A percentile compares a stretch with the other conserved stretches of the same genome.
Evolutionary conservation across 768 basidiomycete species (phyloP).

Genomic region (Trametes meyenii): DNA sequence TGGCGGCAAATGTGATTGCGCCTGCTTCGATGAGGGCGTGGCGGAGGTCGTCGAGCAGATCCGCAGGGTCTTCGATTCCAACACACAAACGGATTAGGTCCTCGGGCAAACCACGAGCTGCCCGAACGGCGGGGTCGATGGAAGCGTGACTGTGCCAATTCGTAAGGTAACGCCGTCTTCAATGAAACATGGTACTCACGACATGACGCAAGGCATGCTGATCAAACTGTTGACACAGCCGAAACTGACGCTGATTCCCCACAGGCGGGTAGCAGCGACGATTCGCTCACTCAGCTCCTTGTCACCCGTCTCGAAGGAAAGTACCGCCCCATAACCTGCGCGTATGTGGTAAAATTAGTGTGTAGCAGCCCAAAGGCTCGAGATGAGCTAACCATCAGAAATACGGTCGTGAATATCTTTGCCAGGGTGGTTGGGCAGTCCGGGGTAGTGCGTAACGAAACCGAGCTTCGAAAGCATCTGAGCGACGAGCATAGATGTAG

Average conservation of each 20-base stretch:
- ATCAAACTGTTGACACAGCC: constrained; percentile 98
- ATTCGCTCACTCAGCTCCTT: constrained; percentile 89
- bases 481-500: constrained; percentile 81
- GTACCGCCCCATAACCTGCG: constrained; percentile 75
- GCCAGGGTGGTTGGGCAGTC: constrained; percentile 79
- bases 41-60: constrained; percentile 94
- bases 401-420: constrained; percentile 89
- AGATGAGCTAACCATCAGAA: constrained; percentile 59
- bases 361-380: too few species aligned
- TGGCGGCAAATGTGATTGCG: constrained; percentile 64
- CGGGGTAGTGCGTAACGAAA: constrained; percentile 92
- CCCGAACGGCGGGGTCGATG: constrained; percentile 92
- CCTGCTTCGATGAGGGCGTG: constrained; percentile 90
- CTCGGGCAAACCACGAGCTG: constrained; percentile 97
- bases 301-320: constrained; percentile 94
- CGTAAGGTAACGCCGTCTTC: constrained; percentile 1
- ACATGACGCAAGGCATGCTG: constrained; percentile 99
- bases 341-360: background rate
- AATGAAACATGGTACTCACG: constrained; percentile 60
- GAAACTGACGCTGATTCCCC: constrained; percentile 98
- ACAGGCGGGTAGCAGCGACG: constrained; percentile 89
- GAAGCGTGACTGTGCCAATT: constrained; percentile 79
- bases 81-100: constrained; percentile 97
- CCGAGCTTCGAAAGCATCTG: constrained; percentile 83
- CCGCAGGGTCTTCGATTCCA: constrained; percentile 93